Base-by-base conservation (phyloP, 441 rosid species). In the Mallotus japonicus region DNA sequence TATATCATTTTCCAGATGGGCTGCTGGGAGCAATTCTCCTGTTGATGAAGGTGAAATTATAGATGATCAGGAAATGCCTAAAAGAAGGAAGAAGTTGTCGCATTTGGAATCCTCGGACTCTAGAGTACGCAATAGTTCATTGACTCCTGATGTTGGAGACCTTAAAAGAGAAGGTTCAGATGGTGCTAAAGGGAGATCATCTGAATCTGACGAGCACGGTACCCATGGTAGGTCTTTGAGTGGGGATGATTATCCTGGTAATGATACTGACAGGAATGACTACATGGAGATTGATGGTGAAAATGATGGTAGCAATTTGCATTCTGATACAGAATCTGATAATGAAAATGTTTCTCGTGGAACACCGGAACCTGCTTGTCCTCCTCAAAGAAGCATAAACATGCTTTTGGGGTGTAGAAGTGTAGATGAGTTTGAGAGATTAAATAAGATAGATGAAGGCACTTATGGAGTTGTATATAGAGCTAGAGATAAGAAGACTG, bases 341-440 rank as follows among this genome's bases (percentile, higher is more conserved):
- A 82, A 82, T 60, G 90, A 86, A 50, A 79, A 62, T 70, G 83
- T 77, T 81, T 85, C 80, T 73, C 81, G 12, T 47, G 89, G 77
- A 58, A 81, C 86, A 24, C 87, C 88, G 82, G 96, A 89, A 77
- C 79, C 88, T 73, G 81, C 76, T 56, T 85, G 80, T 79, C 87
- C 77, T 76, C 91, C 92, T 28, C 86, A 83, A 79, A 89, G 99
- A 85, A 87, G 88, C 85, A 80, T 95, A 66, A 93, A 89, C 86
- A 95, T 95, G 99, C 97, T 95, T 80, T 89, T 77, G 80, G 98
- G 98, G 14, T 95, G 99, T 86, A 88, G 98, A 87, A 95, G 95
- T 81, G 99, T 95, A 78, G 97, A 95, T 57, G 99, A 91, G 83
- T 95, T 93, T 77, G 98, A 90, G 89, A 93, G 97, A 83, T 85